phyloP scores from a whole-genome alignment of 192 early-diverging fungal genomes.

The Linnemannia zychae region DNA sequence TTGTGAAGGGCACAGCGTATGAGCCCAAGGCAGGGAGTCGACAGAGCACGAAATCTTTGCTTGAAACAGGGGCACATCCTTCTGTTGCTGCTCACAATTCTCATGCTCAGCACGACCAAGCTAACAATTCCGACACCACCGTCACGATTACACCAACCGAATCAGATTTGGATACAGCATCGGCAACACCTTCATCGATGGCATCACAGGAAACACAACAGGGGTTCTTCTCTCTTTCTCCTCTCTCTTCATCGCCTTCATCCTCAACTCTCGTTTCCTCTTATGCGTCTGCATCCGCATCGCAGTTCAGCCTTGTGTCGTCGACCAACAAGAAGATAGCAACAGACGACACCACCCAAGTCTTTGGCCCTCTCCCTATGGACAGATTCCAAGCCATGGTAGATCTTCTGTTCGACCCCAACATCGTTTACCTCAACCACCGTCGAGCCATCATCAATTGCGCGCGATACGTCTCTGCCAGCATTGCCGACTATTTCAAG shows the following conservation, averaged over 20 bases:
- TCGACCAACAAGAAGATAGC: neutral
- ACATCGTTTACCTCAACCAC: conserved; percentile 30
- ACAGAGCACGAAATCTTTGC: neutral
- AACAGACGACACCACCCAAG: neutral
- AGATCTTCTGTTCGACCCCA: conserved; percentile 46
- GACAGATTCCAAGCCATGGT: conserved; percentile 41
- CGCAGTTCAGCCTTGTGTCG: neutral
- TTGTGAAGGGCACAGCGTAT: conserved; percentile 32
- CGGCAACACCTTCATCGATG: neutral
- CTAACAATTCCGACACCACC: neutral
- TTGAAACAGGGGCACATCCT: neutral
- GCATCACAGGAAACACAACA: neutral
- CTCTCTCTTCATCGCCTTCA: neutral
- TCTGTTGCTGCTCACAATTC: neutral
- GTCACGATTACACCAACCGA: neutral
- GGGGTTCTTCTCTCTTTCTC: no score
- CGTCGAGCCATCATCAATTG: conserved; percentile 55
- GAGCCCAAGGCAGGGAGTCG: conserved; percentile 18
- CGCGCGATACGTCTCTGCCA: conserved; percentile 50
- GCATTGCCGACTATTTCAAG: conserved; percentile 32
- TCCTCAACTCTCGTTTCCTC: neutral
- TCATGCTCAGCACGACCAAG: neutral
- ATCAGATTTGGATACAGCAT: neutral
- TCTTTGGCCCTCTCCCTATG: conserved; percentile 19
- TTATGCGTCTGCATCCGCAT: neutral